Percentiles rank a stretch among this genome's conserved stretches.
These are phyloP conservation scores for Cutaneotrichosporon arboriforme DNA, from an alignment of 1,284 basidiomycete genomes.

Conservation along the genomic window DNA sequence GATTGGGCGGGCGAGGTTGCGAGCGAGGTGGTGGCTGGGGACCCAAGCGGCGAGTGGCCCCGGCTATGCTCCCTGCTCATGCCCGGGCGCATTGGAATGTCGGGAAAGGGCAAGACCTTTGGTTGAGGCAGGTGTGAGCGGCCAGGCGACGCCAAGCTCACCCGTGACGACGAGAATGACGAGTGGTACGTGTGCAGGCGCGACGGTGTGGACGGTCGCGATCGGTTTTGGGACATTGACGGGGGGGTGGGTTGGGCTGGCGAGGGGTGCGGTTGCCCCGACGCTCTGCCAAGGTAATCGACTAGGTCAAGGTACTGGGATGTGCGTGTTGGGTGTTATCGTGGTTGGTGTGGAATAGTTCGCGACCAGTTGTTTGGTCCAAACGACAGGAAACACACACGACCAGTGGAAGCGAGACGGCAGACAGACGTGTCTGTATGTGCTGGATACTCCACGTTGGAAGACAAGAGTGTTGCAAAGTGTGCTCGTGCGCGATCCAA, in stretches of 20 bases:
- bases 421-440: too few relatives aligned
- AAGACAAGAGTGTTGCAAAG: too few relatives aligned
- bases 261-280: neutral
- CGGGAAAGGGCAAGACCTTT: constrained; percentile 21
- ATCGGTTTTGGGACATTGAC: constrained; percentile 9
- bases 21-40: neutral
- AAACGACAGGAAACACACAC: neutral
- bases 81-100: constrained; percentile 10
- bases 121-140: constrained; percentile 15
- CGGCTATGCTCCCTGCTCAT: constrained; percentile 13
- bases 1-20: neutral
- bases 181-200: constrained; percentile 13
- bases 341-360: neutral
- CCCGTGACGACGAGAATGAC: constrained; percentile 8
- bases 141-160: constrained; percentile 1
- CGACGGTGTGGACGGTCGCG: constrained; percentile 17
- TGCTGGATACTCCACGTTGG: too few relatives aligned
- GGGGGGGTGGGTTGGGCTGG: neutral
- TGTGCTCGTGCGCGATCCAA: too few relatives aligned
- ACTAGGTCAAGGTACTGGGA: neutral
- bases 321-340: too few relatives aligned
- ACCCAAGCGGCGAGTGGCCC: constrained; percentile 7
- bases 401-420: too few relatives aligned
- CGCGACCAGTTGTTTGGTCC: neutral
- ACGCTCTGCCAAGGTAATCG: neutral